Evolutionary conservation across 345 rosid species (phyloP).

Genomic region (Cardamine resedifolia): DNA sequence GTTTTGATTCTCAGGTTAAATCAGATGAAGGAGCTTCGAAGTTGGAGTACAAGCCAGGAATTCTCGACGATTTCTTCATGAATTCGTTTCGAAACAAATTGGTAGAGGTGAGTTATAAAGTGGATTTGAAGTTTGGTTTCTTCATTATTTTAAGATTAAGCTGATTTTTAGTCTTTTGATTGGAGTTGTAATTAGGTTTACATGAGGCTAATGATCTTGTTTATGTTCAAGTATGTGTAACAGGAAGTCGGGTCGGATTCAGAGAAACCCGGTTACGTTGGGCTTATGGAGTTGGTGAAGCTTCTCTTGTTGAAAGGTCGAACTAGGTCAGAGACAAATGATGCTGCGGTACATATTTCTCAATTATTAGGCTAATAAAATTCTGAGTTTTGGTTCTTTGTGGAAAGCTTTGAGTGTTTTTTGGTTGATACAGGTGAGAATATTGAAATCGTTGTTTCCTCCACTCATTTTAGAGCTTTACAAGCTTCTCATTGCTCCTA

Average conservation of each 20-base stretch:
- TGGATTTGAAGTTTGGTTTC: neutral
- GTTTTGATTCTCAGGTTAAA: slow-evolving; percentile 37
- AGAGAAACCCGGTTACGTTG: slow-evolving; percentile 77
- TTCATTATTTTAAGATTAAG: too few relatives aligned
- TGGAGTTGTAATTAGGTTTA: neutral
- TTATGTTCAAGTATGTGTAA: slow-evolving; percentile 37
- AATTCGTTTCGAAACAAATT: slow-evolving; percentile 64
- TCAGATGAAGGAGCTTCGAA: slow-evolving; percentile 31
- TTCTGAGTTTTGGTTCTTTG: neutral
- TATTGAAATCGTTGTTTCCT: slow-evolving; percentile 73
- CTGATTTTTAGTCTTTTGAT: too few relatives aligned
- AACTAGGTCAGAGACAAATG: slow-evolving; percentile 54
- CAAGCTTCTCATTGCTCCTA: slow-evolving; percentile 63
- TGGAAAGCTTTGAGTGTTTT: neutral
- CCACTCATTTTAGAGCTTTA: slow-evolving; percentile 67
- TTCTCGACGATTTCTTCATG: slow-evolving; percentile 62
- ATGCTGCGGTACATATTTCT: slow-evolving; percentile 62
- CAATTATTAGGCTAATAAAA: too few relatives aligned
- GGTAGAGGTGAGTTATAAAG: slow-evolving; percentile 50
- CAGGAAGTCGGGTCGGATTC: slow-evolving; percentile 98
- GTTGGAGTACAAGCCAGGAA: slow-evolving; percentile 50
- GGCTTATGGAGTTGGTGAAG: slow-evolving; percentile 72
- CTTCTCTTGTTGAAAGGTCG: slow-evolving; percentile 62
- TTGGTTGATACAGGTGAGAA: slow-evolving; percentile 54
- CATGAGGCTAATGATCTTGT: slow-evolving; percentile 9